Evolutionary conservation across 129 eudicot species (phyloP), one percentile per base, ranked within the genome.

Genomic region (Escallonia rubra): DNA sequence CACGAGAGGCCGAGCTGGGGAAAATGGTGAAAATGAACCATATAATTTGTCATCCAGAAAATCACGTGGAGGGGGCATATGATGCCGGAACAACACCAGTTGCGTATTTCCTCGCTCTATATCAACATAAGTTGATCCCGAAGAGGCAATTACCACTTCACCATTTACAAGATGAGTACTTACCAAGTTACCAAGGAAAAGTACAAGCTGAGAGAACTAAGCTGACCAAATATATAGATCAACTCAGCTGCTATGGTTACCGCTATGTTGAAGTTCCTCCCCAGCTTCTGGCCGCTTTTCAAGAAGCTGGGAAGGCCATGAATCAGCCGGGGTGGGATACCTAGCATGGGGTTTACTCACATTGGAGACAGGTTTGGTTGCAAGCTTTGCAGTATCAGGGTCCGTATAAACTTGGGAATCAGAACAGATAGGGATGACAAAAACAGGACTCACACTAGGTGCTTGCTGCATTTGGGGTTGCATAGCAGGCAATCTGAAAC

Each of bases 311-410:
- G 79, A 87, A 48, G 95, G 86, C 97, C 97, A 90, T 8, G 81
- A 81, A 75, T 90, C 97, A 10, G 81, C 79, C 0, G 90, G 73
- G 8, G 92, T 80, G n/a, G 97, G 97, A 72, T 90, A 87, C 71
- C 97, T 72, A 39, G 97, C 83, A 61, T 78, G 81, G 39, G 97
- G 97, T 73, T 87, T 90, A 75, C 92, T 85, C 69, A 90, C 91
- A 45, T 66, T 54, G 8, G 85, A 64, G 54, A 72, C 4, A 44
- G 86, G 84, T 13, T 49, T 77, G 16, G 76, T 44, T 41, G 73
- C 75, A 4, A 15, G 41, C 12, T 5, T 43, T 16, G 64, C 62
- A n/a, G 73, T 23, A 57, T 76, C 86, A 4, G 66, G 53, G 45
- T 67, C 76, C 8, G 75, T 72, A 66, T 77, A 75, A 64, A 64